Percentiles rank a stretch among this genome's conserved stretches.
Conservation (phyloP, 2,329 filamentous ascomycete genomes). For the Penicillium hesseltinei region DNA sequence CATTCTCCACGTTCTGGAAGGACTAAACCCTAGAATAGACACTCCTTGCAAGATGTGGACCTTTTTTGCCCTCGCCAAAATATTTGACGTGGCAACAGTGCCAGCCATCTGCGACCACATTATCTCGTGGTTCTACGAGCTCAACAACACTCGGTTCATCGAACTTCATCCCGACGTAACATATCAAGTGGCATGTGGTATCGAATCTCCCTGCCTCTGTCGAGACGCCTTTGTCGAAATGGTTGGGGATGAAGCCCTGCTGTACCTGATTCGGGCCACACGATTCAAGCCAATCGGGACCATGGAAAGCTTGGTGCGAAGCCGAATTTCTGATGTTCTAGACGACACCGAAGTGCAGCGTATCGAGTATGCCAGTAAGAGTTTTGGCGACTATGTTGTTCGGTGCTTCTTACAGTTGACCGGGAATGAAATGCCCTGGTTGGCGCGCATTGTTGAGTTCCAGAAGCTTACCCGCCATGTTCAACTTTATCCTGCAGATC, state of each 20-base stretch:
- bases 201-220: slow-evolving; percentile 36
- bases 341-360: slow-evolving; percentile 57
- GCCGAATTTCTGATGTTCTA: slow-evolving; percentile 49
- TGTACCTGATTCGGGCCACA: slow-evolving; percentile 29
- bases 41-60: slow-evolving; percentile 68
- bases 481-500: slow-evolving; percentile 12
- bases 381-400: slow-evolving; percentile 51
- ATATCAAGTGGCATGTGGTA: slow-evolving; percentile 54
- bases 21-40: slow-evolving; percentile 56
- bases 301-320: slow-evolving; percentile 39
- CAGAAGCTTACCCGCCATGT: slow-evolving; percentile 28
- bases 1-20: slow-evolving; percentile 58
- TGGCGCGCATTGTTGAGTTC: slow-evolving; percentile 32
- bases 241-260: slow-evolving; percentile 61
- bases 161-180: slow-evolving; percentile 63
- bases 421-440: slow-evolving; percentile 40
- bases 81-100: slow-evolving; percentile 49
- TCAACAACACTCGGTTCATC: slow-evolving; percentile 58
- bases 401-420: slow-evolving; percentile 33
- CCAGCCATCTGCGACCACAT: slow-evolving; percentile 47
- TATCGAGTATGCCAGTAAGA: slow-evolving; percentile 59
- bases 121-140: slow-evolving; percentile 58
- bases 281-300: background rate
- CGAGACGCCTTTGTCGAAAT: slow-evolving; percentile 57
- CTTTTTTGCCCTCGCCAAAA: slow-evolving; percentile 60